phyloP scores from a whole-genome alignment of 2,329 filamentous ascomycete genomes.

The Neofusicoccum umdonicola region DNA sequence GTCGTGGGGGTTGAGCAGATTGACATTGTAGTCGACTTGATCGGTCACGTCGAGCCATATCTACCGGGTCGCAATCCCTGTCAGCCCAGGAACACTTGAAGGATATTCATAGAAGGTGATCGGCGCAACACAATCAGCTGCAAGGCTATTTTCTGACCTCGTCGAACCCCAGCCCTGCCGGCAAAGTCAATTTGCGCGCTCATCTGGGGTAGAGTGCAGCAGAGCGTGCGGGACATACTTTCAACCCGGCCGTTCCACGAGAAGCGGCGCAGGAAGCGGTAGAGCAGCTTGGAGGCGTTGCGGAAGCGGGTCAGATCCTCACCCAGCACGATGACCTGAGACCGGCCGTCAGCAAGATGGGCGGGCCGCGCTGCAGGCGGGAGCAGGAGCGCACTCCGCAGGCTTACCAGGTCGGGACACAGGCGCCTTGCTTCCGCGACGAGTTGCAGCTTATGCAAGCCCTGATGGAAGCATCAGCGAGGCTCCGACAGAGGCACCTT shows the following conservation, averaged over 20 bases:
- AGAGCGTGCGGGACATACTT: slow-evolving; percentile 27
- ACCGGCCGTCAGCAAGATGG: slow-evolving; percentile 11
- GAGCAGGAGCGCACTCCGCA: neutral
- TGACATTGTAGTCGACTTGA: slow-evolving; percentile 77
- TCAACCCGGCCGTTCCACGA: slow-evolving; percentile 79
- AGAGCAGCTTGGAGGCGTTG: slow-evolving; percentile 79
- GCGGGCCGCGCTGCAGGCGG: neutral
- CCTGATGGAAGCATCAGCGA: slow-evolving; percentile 33
- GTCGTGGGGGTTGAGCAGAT: slow-evolving; percentile 65
- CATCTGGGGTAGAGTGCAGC: neutral
- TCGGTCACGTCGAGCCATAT: slow-evolving; percentile 80
- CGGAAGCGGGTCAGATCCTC: slow-evolving; percentile 74
- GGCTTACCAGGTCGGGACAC: slow-evolving; percentile 67
- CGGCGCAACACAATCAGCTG: neutral
- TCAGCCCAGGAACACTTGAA: neutral
- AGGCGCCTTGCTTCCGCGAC: slow-evolving; percentile 75
- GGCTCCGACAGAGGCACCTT: neutral
- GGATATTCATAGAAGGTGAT: neutral
- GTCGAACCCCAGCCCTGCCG: slow-evolving; percentile 71
- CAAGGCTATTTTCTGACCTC: slow-evolving; percentile 57
- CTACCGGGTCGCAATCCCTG: slow-evolving; percentile 29
- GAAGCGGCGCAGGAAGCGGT: slow-evolving; percentile 67
- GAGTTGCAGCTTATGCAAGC: slow-evolving; percentile 77
- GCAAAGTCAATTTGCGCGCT: neutral
- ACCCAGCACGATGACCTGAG: slow-evolving; percentile 69